Base-by-base conservation (phyloP, 208 protist genomes). In the Herpetomonas muscarum region DNA sequence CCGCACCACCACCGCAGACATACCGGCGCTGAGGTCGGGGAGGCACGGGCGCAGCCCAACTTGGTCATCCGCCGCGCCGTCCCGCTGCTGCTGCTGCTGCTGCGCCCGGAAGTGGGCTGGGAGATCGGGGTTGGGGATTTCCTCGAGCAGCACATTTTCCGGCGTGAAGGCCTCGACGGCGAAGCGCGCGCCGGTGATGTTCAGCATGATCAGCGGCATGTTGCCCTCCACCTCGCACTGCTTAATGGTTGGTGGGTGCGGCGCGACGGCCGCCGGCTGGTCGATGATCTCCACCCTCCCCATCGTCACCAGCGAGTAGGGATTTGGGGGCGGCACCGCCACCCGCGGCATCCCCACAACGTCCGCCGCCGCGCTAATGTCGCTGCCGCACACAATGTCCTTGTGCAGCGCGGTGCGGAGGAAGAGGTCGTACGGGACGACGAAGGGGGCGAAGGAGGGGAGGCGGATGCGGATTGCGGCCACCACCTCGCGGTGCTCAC, bases 161-260 rank as follows among this genome's bases (percentile, higher is more conserved):
- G 53, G 50, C 0, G 61, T 21, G 61, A 79, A 79, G 25, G 25
- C 1, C 17, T 60, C 47, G 9, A 4, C 50, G 2, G 58, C 58
- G 36, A 87, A 87, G 45, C 44, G 65, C 7, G 74, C 76, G 19
- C 87, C 87, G 12, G 52, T 71, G 31, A 93, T 56, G 61, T 79
- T 78, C 12, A 93, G 53, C 24, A 68, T 48, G 41, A 94, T 61
- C 29, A 77, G 48, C 50, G 87, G 87, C 34, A 88, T 36, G 42
- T 65, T 73, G n/a, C 81, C 80, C 68, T 94, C 87, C 34, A 94
- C 69, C 69, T 92, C 87, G 53, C 87, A 94, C 67, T 94, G 84
- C 70, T 88, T 94, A 41, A 94, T 61, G 22, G 61, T 48, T 7
- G 70, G 52, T 1, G 87, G 87, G 31, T 55, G 41, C 13, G 64